Percentiles rank a stretch among this genome's conserved stretches.
Conservation (phyloP, 345 rosid genomes). For the Alliaria petiolata region DNA sequence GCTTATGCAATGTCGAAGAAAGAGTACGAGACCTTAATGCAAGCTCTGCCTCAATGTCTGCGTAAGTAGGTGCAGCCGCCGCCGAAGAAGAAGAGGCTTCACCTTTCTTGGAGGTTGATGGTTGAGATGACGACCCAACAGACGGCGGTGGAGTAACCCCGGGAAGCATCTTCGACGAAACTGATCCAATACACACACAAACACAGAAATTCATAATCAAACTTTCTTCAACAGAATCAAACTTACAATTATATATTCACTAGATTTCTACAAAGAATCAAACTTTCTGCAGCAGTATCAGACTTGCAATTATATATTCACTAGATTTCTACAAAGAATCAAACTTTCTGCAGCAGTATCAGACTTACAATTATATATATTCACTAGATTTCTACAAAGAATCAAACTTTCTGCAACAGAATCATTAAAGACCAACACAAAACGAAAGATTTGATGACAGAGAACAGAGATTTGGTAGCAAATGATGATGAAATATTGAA, state of each 20-base stretch:
- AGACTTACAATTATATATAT: too few relatives aligned
- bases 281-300: background rate
- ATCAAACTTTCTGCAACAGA: background rate
- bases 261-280: background rate
- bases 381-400: background rate
- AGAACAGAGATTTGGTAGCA: background rate
- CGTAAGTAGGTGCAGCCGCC: slow-evolving; percentile 33
- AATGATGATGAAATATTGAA: background rate
- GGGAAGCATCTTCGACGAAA: slow-evolving; percentile 51
- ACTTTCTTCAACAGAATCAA: background rate
- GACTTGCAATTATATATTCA: too few relatives aligned
- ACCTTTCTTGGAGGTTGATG: slow-evolving; percentile 49
- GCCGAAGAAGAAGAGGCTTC: slow-evolving; percentile 24
- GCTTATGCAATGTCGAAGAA: slow-evolving; percentile 82
- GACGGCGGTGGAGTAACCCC: slow-evolving; percentile 51
- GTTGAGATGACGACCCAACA: slow-evolving; percentile 41
- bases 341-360: background rate
- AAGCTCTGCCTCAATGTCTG: slow-evolving; percentile 64
- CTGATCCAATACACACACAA: slow-evolving; percentile 36
- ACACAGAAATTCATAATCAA: background rate
- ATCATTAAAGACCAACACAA: background rate
- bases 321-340: background rate
- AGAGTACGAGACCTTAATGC: slow-evolving; percentile 62
- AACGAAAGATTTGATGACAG: background rate
- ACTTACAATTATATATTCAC: too few relatives aligned